These are phyloP conservation scores for Clarireedia hainanense DNA, from an alignment of 2,329 filamentous ascomycete genomes.

Conservation along the genomic window DNA sequence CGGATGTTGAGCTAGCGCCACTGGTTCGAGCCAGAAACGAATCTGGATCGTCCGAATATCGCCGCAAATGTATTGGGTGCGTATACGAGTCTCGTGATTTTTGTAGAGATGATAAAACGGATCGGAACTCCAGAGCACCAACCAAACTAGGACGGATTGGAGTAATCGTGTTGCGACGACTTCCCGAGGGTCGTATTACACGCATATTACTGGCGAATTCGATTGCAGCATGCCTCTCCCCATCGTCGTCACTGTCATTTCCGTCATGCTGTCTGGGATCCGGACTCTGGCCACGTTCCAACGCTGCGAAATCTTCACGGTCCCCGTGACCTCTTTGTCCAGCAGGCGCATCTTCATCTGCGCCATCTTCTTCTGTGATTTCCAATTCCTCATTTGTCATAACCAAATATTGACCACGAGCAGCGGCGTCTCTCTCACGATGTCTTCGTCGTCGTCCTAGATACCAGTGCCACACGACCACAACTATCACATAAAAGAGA, in stretches of 20 bases:
- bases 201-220: conserved; percentile 94
- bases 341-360: conserved; percentile 42
- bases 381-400: conserved; percentile 43
- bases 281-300: conserved; percentile 30
- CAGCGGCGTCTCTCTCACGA: conserved; percentile 59
- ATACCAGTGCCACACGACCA: conserved; percentile 91
- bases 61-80: conserved; percentile 58
- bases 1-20: conserved; percentile 38
- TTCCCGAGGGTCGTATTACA: conserved; percentile 59
- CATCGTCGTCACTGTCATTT: conserved; percentile 39
- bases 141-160: conserved; percentile 90
- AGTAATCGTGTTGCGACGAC: conserved; percentile 65
- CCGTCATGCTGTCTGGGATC: conserved; percentile 34
- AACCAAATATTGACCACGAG: conserved; percentile 65
- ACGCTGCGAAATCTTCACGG: conserved; percentile 25
- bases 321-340: conserved; percentile 27
- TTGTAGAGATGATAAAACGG: conserved; percentile 79
- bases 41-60: conserved; percentile 55
- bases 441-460: conserved; percentile 52
- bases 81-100: conserved; percentile 70
- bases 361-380: conserved; percentile 59
- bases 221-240: conserved; percentile 58
- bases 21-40: conserved; percentile 24
- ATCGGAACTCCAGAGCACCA: conserved; percentile 87
- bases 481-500: conserved; percentile 76